These are phyloP conservation scores for Rhizopogon sp. DNA, from an alignment of 768 basidiomycete species.

Conservation along the genomic window DNA sequence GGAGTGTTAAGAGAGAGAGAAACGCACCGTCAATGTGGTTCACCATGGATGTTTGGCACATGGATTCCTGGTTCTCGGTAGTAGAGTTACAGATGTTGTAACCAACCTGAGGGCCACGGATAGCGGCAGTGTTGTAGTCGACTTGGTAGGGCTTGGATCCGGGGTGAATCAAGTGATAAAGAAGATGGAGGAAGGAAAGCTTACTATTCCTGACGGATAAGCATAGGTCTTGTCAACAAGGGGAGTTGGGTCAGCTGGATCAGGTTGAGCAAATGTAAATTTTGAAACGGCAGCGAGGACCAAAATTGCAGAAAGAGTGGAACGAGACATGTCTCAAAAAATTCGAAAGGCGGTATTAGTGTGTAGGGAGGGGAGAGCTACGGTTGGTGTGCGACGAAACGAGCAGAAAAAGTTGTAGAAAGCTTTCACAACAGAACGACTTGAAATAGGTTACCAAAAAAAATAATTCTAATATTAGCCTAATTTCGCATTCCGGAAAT, in stretches of 20 bases:
- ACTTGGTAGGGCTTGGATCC: constrained; percentile 46
- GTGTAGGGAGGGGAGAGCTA: not conserved
- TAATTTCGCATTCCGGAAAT: constrained; percentile 4
- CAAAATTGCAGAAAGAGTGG: constrained; percentile 39
- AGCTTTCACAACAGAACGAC: not conserved
- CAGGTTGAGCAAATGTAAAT: constrained; percentile 23
- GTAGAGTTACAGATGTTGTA: constrained; percentile 69
- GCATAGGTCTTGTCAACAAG: constrained; percentile 40
- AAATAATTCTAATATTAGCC: no score
- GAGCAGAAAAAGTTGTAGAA: not conserved
- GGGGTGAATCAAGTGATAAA: not conserved
- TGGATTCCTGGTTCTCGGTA: constrained; percentile 53
- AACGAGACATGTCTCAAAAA: constrained; percentile 39
- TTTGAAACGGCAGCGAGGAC: constrained; percentile 25
- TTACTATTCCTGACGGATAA: constrained; percentile 39
- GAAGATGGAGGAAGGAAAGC: constrained; percentile 5
- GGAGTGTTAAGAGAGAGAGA: not conserved
- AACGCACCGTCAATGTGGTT: constrained; percentile 44
- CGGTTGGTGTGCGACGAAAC: not conserved
- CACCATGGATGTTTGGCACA: constrained; percentile 65
- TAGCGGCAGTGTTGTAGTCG: constrained; percentile 32
- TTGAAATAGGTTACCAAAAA: not conserved
- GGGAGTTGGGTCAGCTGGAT: constrained; percentile 43
- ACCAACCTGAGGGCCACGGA: constrained; percentile 57
- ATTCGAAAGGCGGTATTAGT: not conserved